Evolutionary conservation across 2,329 filamentous ascomycete species (phyloP).

Genomic region (Fragosphaeria purpurea): DNA sequence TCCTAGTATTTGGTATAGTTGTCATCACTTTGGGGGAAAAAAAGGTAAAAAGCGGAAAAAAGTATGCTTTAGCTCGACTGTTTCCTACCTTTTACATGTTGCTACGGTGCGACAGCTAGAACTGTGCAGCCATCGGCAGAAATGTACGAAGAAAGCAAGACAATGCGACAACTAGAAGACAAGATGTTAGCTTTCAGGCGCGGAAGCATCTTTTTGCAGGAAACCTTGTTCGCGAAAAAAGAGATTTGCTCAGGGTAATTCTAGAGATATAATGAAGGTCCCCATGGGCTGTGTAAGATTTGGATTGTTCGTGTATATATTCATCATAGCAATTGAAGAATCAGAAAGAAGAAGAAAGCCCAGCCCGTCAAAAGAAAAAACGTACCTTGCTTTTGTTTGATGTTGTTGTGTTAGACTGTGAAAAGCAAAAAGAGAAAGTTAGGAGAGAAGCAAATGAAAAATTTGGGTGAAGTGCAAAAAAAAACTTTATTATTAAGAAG

Average conservation of each 20-base stretch:
- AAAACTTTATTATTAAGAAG: background rate
- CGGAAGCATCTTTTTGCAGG: no score
- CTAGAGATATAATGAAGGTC: constrained; percentile 37
- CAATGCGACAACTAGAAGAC: no score
- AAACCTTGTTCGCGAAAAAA: no score
- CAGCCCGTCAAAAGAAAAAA: constrained; percentile 5
- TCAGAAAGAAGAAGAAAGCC: constrained; percentile 6
- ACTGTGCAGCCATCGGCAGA: no score
- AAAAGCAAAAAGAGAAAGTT: background rate
- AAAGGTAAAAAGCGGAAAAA: background rate
- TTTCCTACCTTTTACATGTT: background rate
- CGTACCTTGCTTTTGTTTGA: constrained; percentile 18
- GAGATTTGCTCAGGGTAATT: constrained; percentile 44
- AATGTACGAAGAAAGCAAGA: no score
- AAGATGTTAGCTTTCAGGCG: no score
- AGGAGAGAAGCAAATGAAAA: background rate
- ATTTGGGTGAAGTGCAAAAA: background rate
- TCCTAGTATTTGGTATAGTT: constrained; percentile 48
- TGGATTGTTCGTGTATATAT: constrained; percentile 48
- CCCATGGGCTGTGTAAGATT: constrained; percentile 50
- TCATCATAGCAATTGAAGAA: constrained; percentile 31
- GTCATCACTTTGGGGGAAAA: constrained; percentile 43
- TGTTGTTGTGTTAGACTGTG: background rate
- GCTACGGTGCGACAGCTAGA: no score
- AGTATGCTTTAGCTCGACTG: constrained; percentile 1